phyloP scores from a whole-genome alignment of 1,284 basidiomycete species.

The Ganoderma meredithae region DNA sequence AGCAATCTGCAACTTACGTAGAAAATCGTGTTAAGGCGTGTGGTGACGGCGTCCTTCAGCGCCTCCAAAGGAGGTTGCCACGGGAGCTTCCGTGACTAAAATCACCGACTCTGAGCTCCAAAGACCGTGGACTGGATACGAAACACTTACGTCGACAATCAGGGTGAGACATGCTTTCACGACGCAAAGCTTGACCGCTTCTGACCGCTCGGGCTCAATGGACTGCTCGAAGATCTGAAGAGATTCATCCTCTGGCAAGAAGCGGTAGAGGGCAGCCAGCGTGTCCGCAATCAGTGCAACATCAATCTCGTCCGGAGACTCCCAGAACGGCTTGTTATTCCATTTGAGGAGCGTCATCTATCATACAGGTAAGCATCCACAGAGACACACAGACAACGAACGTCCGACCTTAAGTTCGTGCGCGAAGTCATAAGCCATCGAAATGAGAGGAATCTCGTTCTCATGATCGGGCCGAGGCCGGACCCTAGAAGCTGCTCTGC shows the following conservation, averaged over 20 bases:
- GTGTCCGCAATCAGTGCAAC: constrained; percentile 82
- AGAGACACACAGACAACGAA: background rate
- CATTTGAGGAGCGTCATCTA: constrained; percentile 58
- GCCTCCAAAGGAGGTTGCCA: constrained; percentile 63
- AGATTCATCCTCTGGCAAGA: constrained; percentile 68
- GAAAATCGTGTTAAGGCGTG: constrained; percentile 63
- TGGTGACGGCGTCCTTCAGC: constrained; percentile 52
- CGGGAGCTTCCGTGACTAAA: constrained; percentile 59
- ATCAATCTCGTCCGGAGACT: constrained; percentile 75
- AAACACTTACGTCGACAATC: constrained; percentile 42
- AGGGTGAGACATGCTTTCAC: constrained; percentile 72
- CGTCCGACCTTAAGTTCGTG: constrained; percentile 78
- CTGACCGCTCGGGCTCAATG: constrained; percentile 78
- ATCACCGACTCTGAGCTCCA: background rate
- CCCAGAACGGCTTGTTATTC: constrained; percentile 73
- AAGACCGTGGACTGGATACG: background rate
- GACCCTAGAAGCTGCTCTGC: constrained; percentile 80
- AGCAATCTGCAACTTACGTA: constrained; percentile 49
- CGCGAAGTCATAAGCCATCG: constrained; percentile 76
- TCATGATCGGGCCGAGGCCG: constrained; percentile 56
- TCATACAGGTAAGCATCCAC: constrained; percentile 18
- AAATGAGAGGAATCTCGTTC: constrained; percentile 70
- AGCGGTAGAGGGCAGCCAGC: constrained; percentile 76
- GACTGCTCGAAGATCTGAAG: constrained; percentile 67
- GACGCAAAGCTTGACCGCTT: constrained; percentile 81